Evolutionary conservation across 306 rosid genomes (phyloP), one percentile per base, ranked within the genome.

Genomic region (Vigna mungo): DNA sequence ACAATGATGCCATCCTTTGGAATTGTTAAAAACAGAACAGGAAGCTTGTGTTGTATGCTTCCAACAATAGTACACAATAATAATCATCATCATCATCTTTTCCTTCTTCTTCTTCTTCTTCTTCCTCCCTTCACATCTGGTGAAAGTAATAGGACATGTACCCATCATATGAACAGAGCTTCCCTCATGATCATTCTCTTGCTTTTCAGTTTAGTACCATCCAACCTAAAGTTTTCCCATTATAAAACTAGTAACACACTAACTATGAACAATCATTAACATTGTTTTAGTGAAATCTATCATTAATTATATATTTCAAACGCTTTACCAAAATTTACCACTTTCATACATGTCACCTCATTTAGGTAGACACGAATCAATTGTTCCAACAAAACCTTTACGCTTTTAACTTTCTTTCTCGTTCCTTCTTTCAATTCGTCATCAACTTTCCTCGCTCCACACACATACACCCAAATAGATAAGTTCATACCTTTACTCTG

Each of bases 21-120:
- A 74, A 74, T 53, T 54, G 55, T 81, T 81, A 74, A 78, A 74
- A 78, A 69, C 55, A 78, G 52, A 34, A 78, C 62, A 71, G 77
- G 78, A 61, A 20, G 76, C 34, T 37, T 48, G 71, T 15, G 37
- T 37, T 62, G 18, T 52, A 23, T 30, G 66, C 61, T 67, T 21
- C 72, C 65, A 65, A 80, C 16, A 75, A 48, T 77, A 27, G 76
- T 65, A 76, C 64, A 51, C 27, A 52, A 43, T 48, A 37, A 32
- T 71, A 27, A 27, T 23, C 1, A 23, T 23, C 1, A 23, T 23
- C 1, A 23, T 23, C 1, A 23, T 23, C 2, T 1, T 27, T 4
- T 3, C 3, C 32, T 27, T 25, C 11, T 53, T 20, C 64, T 80
- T 76, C 6, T 61, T 37, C 53, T 78, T 56, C n/a, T 72, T 82